Evolutionary conservation across 306 rosid genomes (phyloP), one percentile per base, ranked within the genome.

Genomic region (Gastrolobium bilobum): DNA sequence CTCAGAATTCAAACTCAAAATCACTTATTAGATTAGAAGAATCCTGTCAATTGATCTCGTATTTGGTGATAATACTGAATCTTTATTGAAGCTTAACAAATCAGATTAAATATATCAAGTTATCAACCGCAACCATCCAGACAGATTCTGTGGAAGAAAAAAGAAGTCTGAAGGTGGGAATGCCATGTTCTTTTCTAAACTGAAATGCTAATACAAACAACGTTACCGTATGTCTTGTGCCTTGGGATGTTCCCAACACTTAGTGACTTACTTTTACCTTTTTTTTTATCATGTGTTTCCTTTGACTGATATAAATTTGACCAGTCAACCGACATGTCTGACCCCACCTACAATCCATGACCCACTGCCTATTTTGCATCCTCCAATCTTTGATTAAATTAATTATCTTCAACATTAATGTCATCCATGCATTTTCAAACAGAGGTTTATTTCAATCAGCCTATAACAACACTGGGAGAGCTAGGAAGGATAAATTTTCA

Each of bases 261-360:
- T 20, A 7, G 73, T 86, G 83, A 73, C 75, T 69, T 0, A n/a
- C 57, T 77, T 76, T 82, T 75, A 79, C 88, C n/a, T n/a, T 76
- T 85, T 74, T 79, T 11, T 43, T 56, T 40, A 26, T 72, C 57
- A 20, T 15, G 52, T 60, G 80, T 79, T 87, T 77, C 64, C 84
- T 71, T 78, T 76, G 79, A 81, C 85, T 57, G 10, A 74, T 53
- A 75, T 57, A 37, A 52, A 3, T 78, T 92, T 92, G 91, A 92
- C 97, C 81, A 50, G 91, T 92, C 94, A 87, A 90, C 87, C 30
- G 15, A 64, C 86, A 80, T 82, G 79, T 67, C 82, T 62, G 83
- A 65, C 85, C 88, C 90, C 85, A 81, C 86, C 6, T 14, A 10
- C 51, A 79, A 40, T 57, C 56, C 44, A 29, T 26, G 42, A 52